Percentiles rank a stretch among this genome's conserved stretches.
These are phyloP conservation scores for Flueggea neowawraea DNA, from an alignment of 441 rosid species.

Conservation along the genomic window DNA sequence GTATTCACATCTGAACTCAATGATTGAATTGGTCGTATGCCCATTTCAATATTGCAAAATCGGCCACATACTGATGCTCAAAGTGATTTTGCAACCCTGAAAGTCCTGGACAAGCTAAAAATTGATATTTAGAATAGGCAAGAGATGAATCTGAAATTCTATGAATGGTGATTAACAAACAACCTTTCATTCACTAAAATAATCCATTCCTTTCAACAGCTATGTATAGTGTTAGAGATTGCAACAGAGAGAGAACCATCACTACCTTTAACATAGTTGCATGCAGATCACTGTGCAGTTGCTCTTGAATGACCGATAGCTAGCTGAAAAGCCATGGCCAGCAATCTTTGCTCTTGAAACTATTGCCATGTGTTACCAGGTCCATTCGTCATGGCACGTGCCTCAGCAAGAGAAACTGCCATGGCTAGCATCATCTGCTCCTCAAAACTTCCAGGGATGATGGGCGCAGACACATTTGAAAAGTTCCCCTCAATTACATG, in stretches of 20 bases:
- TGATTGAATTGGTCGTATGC: too few species aligned
- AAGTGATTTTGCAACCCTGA: too few species aligned
- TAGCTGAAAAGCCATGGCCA: slow-evolving; percentile 17
- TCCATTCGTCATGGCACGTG: slow-evolving; percentile 46
- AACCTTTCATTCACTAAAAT: slow-evolving; percentile 27
- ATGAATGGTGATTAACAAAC: slow-evolving; percentile 17
- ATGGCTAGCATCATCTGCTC: slow-evolving; percentile 98
- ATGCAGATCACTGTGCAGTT: slow-evolving; percentile 11
- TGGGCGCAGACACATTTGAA: slow-evolving; percentile 38
- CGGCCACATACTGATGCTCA: too few species aligned
- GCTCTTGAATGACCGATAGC: slow-evolving; percentile 16
- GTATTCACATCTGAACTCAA: too few species aligned
- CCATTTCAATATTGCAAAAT: too few species aligned
- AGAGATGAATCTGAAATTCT: slow-evolving; percentile 13
- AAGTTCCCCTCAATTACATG: slow-evolving; percentile 33
- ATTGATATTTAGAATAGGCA: background rate
- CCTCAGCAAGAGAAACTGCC: slow-evolving; percentile 94
- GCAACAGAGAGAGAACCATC: slow-evolving; percentile 13
- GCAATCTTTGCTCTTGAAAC: slow-evolving; percentile 9
- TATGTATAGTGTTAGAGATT: slow-evolving; percentile 16
- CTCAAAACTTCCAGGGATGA: slow-evolving; percentile 83
- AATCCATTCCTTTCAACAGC: slow-evolving; percentile 18
- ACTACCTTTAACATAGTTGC: slow-evolving; percentile 13
- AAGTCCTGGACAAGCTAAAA: too few species aligned
- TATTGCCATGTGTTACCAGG: slow-evolving; percentile 70